These are phyloP conservation scores for Dictyostelium purpureum DNA, from an alignment of 78 protist genomes.

Conservation along the genomic window DNA sequence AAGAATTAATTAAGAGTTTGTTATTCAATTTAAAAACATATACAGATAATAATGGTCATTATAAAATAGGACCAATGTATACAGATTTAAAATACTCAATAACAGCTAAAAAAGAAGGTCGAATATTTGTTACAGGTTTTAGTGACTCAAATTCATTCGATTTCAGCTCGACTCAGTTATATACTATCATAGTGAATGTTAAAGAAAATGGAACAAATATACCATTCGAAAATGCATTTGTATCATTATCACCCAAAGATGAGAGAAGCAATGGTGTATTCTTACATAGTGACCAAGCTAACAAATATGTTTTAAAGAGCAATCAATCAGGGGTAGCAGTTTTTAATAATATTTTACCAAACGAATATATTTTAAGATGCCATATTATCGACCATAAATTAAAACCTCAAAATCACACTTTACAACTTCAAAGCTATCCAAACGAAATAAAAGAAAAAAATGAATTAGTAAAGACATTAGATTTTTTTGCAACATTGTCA, in stretches of 20 bases:
- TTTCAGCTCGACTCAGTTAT: neutral
- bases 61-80: neutral
- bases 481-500: neutral
- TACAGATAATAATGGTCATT: neutral
- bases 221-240: neutral
- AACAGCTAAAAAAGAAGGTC: neutral
- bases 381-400: neutral
- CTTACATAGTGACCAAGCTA: neutral
- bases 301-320: too few relatives aligned
- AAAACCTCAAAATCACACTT: neutral
- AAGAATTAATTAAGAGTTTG: too few relatives aligned
- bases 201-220: neutral
- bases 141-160: neutral
- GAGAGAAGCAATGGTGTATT: neutral
- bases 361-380: neutral
- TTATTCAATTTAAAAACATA: neutral
- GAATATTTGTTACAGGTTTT: neutral
- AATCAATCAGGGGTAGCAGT: neutral
- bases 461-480: too few relatives aligned
- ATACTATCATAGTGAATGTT: neutral
- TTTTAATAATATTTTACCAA: neutral
- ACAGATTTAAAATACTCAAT: neutral
- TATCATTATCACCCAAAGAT: neutral
- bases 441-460: neutral
- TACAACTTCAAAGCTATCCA: neutral